These are phyloP conservation scores for Boletus patriciae DNA, from an alignment of 768 basidiomycete species.

Conservation along the genomic window DNA sequence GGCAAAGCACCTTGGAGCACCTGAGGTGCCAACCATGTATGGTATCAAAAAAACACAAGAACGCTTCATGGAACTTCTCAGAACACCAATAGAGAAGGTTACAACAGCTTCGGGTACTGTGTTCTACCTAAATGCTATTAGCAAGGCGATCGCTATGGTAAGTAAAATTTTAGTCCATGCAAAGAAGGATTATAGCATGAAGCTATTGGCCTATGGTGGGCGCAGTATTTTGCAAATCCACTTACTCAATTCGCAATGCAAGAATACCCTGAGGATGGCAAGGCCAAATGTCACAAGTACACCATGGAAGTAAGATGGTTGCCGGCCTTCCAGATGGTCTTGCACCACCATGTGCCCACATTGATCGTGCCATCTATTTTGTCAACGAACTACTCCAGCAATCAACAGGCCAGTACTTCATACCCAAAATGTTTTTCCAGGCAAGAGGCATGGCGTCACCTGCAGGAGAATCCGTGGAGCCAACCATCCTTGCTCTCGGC, in stretches of 20 bases:
- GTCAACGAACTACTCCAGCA: constrained; percentile 25
- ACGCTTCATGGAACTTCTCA: constrained; percentile 16
- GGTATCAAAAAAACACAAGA: constrained; percentile 21
- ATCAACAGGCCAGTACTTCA: constrained; percentile 7
- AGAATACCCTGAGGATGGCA: constrained; percentile 31
- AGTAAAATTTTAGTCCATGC: too few species aligned
- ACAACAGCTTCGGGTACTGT: constrained; percentile 22
- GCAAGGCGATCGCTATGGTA: constrained; percentile 22
- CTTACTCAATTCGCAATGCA: constrained; percentile 22
- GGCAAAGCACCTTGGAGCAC: constrained; percentile 31
- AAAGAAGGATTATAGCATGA: too few species aligned
- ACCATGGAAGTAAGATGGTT: constrained; percentile 33
- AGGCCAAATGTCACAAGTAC: constrained; percentile 23
- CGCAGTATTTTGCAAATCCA: constrained; percentile 27
- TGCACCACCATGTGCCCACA: constrained; percentile 25
- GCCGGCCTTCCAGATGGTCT: constrained; percentile 24
- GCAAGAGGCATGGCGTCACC: too few species aligned
- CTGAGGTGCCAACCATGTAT: constrained; percentile 29
- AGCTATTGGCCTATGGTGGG: too few species aligned
- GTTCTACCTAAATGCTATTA: constrained; percentile 29
- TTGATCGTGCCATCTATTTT: constrained; percentile 21
- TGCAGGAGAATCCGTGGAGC: neutral
- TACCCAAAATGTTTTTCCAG: constrained; percentile 16
- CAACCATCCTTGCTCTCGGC: neutral
- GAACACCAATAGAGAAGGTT: constrained; percentile 25